Evolutionary conservation across 2,329 filamentous ascomycete genomes (phyloP).

Genomic region (Pseudocercospora cruenta): DNA sequence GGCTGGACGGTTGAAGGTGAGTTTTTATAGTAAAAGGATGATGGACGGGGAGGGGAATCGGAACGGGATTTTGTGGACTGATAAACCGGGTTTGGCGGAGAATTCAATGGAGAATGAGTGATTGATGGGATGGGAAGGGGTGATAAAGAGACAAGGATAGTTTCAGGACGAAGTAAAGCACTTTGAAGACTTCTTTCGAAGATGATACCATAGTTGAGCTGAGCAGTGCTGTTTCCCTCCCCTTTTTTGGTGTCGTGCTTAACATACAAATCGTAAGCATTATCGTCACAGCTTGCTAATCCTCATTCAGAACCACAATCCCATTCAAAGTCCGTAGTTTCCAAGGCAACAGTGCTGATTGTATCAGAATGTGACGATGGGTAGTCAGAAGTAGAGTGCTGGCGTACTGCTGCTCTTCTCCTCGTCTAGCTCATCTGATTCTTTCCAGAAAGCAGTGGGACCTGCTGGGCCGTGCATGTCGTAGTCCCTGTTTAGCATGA

Average conservation of each 20-base stretch:
- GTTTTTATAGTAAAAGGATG: slow-evolving; percentile 18
- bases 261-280: background rate
- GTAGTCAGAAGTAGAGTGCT: slow-evolving; percentile 27
- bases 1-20: slow-evolving; percentile 25
- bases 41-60: too few relatives aligned
- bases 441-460: slow-evolving; percentile 79
- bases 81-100: too few relatives aligned
- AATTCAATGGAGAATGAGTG: too few relatives aligned
- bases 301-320: background rate
- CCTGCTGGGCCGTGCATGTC: slow-evolving; percentile 71
- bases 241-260: background rate
- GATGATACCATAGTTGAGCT: too few relatives aligned
- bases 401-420: slow-evolving; percentile 33
- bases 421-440: slow-evolving; percentile 55
- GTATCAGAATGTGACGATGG: slow-evolving; percentile 15
- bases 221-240: background rate
- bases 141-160: too few relatives aligned
- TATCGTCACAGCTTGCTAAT: background rate
- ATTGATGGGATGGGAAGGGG: too few relatives aligned
- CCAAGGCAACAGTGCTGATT: background rate
- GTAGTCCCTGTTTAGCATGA: slow-evolving; percentile 57
- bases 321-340: background rate
- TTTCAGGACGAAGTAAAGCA: too few relatives aligned
- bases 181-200: too few relatives aligned
- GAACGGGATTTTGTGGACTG: slow-evolving; percentile 23